Evolutionary conservation across 352 stramenopile genomes (phyloP), one percentile per base, ranked within the genome.

Genomic region (Globisporangium echinulatum): DNA sequence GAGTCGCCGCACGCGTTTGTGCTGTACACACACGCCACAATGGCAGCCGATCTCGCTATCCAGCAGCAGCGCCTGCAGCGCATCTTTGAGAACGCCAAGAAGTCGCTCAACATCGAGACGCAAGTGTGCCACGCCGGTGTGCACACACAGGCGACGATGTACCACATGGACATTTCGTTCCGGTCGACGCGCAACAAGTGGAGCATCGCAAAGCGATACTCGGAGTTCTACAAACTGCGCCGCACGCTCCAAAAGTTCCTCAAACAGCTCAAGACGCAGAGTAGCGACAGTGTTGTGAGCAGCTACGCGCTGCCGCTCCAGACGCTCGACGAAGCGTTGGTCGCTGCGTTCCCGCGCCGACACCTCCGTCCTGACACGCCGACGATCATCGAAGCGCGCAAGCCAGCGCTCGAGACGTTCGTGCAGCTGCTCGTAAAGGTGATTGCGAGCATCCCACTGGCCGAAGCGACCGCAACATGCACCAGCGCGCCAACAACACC

Each of bases 81-180:
- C 58, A 69, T 87, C 59, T 82, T 77, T 51, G 83, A 90, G 67
- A 90, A 79, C 63, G 66, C 83, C 54, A 89, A 90, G 74, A 74
- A 80, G 54, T 87, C 80, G 64, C 77, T 92, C 56, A 88, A 82
- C 67, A 88, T 92, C 61, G 82, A 74, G 72, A 90, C 85, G n/a
- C 72, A 90, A 56, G 77, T 92, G 66, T 76, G 71, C 49, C 68
- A 78, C 25, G 68, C 67, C 5, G 74, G 74, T 14, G 56, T 75
- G 39, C 67, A 75, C 38, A 57, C 74, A 33, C 79, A 79, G n/a
- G 82, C 78, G 53, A 94, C 82, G 40, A 81, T 92, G 64, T 94
- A 94, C 67, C 82, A 87, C 57, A 89, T 94, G 77, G 85, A 92
- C 66, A 90, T 94, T 42, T 91, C 81, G 8, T 94, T 91, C 69